Base-by-base conservation (phyloP, 1,284 basidiomycete genomes). In the Ustilago nuda region DNA sequence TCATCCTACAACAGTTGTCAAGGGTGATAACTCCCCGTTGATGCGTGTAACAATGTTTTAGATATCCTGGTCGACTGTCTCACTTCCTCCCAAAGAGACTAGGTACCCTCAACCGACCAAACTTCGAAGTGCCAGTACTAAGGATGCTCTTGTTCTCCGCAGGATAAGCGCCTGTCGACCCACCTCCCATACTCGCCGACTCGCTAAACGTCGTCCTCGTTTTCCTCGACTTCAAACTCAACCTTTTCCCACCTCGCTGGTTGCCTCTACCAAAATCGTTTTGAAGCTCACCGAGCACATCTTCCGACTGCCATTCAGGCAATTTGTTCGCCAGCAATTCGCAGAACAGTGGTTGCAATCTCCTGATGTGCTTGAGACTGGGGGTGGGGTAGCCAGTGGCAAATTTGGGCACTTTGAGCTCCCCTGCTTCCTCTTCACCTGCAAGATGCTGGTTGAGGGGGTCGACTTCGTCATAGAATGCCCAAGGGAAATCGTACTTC, bases 291-390 rank as follows among this genome's bases (percentile, higher is more conserved):
- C 62, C 70, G 15, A 72, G 56, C 45, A 68, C 69, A 15, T 78
- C 78, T n/a, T 66, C 69, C 11, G 74, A 68, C 65, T 80, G 79
- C 81, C 81, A 81, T 33, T 82, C 78, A 9, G 81, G 81, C 61
- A 82, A 62, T 54, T 80, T 78, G 41, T 68, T 61, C 7, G 78
- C 70, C 33, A 82, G 69, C 59, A 81, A 59, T 62, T 82, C 81
- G 48, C 74, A 65, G 67, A 82, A 82, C 37, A 82, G 61, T 45
- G 81, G 80, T 62, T 76, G 72, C 7, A 82, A 61, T 55, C 67
- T 72, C 51, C 81, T 73, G 36, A 76, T 81, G 66, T 74, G 54
- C 53, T 73, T 72, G 13, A 82, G 66, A 33, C 68, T 69, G 2
- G 80, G 80, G 8, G 79, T 72, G 8, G 66, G 41, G 19, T 56